phyloP scores from a whole-genome alignment of 225 moss, liverwort and hornwort species.

The Bryum argenteum region DNA sequence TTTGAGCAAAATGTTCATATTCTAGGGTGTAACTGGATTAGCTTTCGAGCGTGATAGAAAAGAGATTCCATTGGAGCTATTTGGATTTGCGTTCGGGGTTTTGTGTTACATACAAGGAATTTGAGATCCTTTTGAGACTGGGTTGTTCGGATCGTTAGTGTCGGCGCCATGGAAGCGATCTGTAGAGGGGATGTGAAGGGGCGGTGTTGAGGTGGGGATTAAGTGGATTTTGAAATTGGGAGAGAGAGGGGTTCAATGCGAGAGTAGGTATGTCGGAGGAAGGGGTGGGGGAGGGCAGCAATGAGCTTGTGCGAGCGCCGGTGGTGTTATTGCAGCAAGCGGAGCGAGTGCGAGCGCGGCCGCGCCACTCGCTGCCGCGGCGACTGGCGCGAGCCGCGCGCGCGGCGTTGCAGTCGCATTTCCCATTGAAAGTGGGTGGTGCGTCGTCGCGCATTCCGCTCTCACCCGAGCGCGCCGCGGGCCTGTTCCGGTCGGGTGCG shows the following conservation, averaged over 20 bases:
- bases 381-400: conserved; percentile 51
- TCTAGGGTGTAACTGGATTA: too few species aligned
- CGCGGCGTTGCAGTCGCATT: conserved; percentile 43
- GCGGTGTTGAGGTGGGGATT: neutral
- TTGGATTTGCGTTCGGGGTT: neutral
- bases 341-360: conserved; percentile 42
- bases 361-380: conserved; percentile 46
- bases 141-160: neutral
- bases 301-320: neutral
- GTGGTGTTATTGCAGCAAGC: conserved; percentile 25
- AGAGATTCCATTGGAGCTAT: neutral
- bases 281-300: neutral
- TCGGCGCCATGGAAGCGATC: neutral
- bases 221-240: neutral
- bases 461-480: conserved; percentile 35
- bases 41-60: neutral
- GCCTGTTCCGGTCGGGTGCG: conserved; percentile 45
- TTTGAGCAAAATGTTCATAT: too few species aligned
- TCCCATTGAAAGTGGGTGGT: conserved; percentile 30
- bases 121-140: neutral
- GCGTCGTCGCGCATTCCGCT: conserved; percentile 40
- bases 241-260: conserved; percentile 12
- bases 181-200: too few species aligned
- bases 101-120: neutral
- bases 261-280: conserved; percentile 32